Percentiles rank a stretch among this genome's conserved stretches.
Conservation (phyloP, 2,329 filamentous ascomycete genomes). For the Colletotrichum musae region DNA sequence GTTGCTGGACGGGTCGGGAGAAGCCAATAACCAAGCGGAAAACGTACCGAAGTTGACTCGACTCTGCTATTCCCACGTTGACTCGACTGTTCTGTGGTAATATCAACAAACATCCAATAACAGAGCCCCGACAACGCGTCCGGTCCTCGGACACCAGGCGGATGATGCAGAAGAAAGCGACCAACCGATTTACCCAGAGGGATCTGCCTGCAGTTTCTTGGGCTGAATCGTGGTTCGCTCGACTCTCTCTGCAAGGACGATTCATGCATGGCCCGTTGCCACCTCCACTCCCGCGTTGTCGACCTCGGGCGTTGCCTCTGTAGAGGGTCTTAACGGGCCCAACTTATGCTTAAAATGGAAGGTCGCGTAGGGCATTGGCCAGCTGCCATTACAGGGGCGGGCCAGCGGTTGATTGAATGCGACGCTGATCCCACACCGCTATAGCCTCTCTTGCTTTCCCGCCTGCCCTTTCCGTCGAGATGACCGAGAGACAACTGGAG, state of each 20-base stretch:
- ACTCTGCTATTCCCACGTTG: not conserved
- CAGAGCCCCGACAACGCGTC: too few relatives aligned
- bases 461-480: slow-evolving; percentile 34
- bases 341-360: slow-evolving; percentile 40
- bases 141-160: too few relatives aligned
- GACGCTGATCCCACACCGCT: slow-evolving; percentile 28
- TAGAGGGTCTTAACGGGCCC: slow-evolving; percentile 15
- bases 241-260: not conserved
- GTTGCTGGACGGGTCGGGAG: not conserved
- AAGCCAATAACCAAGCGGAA: slow-evolving; percentile 7
- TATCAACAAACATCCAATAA: not conserved
- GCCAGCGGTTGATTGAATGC: slow-evolving; percentile 19
- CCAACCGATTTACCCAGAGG: too few relatives aligned
- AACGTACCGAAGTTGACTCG: slow-evolving; percentile 3
- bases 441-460: slow-evolving; percentile 6
- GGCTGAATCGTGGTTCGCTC: not conserved
- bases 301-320: slow-evolving; percentile 10
- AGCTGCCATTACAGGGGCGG: slow-evolving; percentile 1
- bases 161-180: too few relatives aligned
- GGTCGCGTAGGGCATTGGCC: slow-evolving; percentile 30
- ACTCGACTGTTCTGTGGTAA: too few relatives aligned
- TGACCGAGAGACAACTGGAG: slow-evolving; percentile 18
- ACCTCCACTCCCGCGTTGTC: too few relatives aligned
- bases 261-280: not conserved
- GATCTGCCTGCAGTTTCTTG: too few relatives aligned